Evolutionary conservation across 176 grass and related monocot genomes (phyloP), one percentile per base, ranked within the genome.

Genomic region (Poa pratensis): DNA sequence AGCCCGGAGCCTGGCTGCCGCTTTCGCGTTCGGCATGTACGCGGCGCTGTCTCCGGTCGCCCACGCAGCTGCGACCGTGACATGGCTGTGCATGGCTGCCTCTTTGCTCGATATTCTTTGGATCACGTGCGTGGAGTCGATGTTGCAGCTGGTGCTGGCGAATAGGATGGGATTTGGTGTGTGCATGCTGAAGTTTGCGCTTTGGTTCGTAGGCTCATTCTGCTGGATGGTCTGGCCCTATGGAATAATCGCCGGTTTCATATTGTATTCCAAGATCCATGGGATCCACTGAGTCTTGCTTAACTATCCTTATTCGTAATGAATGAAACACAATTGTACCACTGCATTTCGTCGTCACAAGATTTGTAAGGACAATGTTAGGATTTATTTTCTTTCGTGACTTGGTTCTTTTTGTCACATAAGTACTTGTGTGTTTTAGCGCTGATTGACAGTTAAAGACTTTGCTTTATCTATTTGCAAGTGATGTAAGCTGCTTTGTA

Each of bases 181-280:
- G 9, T 28, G n/a, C n/a, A n/a, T n/a, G n/a, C n/a, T n/a, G n/a
- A n/a, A n/a, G n/a, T n/a, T n/a, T n/a, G n/a, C 54, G 10, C 0
- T 6, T 7, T 16, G 0, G 6, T 22, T 40, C 0, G 0, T 43
- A 16, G 1, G 2, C 11, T 0, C 57, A 5, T 6, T 17, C 37
- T 45, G 9, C 9, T n/a, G n/a, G n/a, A 9, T 45, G 3, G 22
- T 79, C 6, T 79, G 76, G 76, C 76, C 76, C 0, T 79, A 62
- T 7, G n/a, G 16, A 5, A 22, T 79, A 8, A 62, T 79, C 37
- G 57, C 3, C 7, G 57, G 76, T 4, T 62, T 62, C 57, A 6
- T 79, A 17, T 57, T 14, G 0, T 28, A 79, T 62, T 24, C 22
- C 14, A 79, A 62, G 76, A 18, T 46, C 37, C n/a, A 45, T 2